Base-by-base conservation (phyloP, 768 basidiomycete genomes). In the Hemileccinum impolitum region DNA sequence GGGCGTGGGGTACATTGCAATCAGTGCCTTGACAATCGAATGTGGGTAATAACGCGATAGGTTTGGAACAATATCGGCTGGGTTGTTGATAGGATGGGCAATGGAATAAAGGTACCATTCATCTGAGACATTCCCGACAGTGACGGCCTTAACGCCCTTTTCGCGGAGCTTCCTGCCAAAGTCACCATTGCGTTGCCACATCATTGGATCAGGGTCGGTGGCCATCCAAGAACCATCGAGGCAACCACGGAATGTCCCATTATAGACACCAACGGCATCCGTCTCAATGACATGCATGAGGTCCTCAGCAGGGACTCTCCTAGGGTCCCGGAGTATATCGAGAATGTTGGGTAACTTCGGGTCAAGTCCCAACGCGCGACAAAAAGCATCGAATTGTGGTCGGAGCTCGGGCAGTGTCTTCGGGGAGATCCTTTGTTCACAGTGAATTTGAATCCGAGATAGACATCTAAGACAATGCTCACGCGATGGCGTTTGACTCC, bases 91-190 rank as follows among this genome's bases (percentile, higher is more conserved):
- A 0, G 81, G 78, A 61, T 87, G 79, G 3, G 85, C 80, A 53
- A 87, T 81, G 5, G 84, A 79, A 58, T 87, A 88, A 40, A 87
- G 72, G 61, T 81, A 87, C 85, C 86, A 89, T 65, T 90, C 85
- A 53, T 89, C 85, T 6, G 73, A 74, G 36, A 85, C 70, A 48
- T 86, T 79, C 11, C 87, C 87, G 8, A 82, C 67, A 44, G 84
- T 70, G 47, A 89, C 66, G 58, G 75, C 80, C 37, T 72, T 75
- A 43, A 90, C 77, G 1, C 87, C 86, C 25, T 78, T 80, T 26
- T 72, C 75, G 38, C 59, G 64, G 14, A 89, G 72, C 2, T 71
- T 77, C 14, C 63, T 64, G 0, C 81, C 82, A 39, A 90, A 70
- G 1, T 69, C 74, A 4, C 86, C 85, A 6, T 70, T 75, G 11